phyloP scores from a whole-genome alignment of 2,329 filamentous ascomycete species.

The Ophiocordyceps camponoti-saundersi region DNA sequence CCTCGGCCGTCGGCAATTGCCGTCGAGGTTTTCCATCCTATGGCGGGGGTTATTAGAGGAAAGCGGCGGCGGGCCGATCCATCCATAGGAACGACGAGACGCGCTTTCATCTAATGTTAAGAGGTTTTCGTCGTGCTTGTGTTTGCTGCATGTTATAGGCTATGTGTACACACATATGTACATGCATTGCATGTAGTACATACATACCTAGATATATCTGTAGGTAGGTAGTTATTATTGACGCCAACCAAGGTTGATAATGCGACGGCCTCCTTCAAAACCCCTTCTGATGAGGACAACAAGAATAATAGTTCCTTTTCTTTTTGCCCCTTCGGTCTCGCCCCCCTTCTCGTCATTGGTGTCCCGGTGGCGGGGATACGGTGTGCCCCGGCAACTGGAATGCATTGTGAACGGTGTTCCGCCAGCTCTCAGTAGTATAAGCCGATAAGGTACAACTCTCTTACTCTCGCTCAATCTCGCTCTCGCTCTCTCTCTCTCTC shows the following conservation, averaged over 20 bases:
- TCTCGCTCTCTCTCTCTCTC: not conserved
- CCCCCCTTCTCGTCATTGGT: not conserved
- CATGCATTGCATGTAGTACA: no score
- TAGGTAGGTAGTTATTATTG: not conserved
- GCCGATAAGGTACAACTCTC: no score
- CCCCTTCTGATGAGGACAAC: not conserved
- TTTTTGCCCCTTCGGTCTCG: not conserved
- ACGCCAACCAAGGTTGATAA: not conserved
- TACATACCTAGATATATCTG: not conserved
- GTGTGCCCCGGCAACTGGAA: not conserved
- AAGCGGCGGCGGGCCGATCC: not conserved
- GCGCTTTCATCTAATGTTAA: not conserved
- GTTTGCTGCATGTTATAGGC: not conserved
- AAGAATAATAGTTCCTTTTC: not conserved
- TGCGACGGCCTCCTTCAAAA: not conserved
- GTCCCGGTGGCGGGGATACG: not conserved
- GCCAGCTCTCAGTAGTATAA: not conserved
- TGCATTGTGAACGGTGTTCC: not conserved
- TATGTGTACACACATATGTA: not conserved
- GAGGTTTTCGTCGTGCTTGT: not conserved
- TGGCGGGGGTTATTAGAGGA: not conserved
- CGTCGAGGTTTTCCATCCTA: not conserved
- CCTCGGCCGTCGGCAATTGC: not conserved
- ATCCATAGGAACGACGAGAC: not conserved
- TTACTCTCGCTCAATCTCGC: no score